Evolutionary conservation across 257 asterid species (phyloP).

Genomic region (Solanum pimpinellifolium): DNA sequence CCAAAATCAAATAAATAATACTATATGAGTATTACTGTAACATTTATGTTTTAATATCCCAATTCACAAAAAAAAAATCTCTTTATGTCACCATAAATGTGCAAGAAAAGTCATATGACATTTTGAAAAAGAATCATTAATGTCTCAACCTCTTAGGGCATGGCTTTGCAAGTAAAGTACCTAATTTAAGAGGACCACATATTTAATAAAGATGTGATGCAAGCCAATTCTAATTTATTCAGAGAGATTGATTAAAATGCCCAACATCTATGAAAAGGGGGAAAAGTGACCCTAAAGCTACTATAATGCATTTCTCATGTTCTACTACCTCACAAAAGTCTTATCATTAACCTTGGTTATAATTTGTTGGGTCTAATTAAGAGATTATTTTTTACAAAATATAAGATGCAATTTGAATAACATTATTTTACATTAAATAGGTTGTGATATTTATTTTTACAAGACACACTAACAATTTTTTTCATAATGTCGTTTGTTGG

Average conservation of each 20-base stretch:
- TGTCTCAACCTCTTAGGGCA: not conserved
- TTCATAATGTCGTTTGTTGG: not conserved
- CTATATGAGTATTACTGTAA: not conserved
- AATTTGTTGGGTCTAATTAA: not conserved
- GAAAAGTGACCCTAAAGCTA: not conserved
- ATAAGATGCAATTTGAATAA: not conserved
- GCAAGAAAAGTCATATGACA: constrained; percentile 1
- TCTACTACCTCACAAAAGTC: not conserved
- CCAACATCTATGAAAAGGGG: not conserved
- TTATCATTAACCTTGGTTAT: not conserved
- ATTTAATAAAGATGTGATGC: not conserved
- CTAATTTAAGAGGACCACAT: not conserved
- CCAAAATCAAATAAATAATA: not conserved
- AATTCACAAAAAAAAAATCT: not conserved
- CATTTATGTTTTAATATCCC: not conserved
- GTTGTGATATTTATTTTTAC: too few relatives aligned
- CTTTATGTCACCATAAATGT: not conserved
- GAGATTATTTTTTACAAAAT: too few relatives aligned
- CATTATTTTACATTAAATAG: not conserved
- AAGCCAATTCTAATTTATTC: not conserved
- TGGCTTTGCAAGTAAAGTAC: not conserved
- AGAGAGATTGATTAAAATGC: not conserved
- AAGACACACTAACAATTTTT: not conserved
- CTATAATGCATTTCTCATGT: not conserved
- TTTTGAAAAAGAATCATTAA: not conserved